Evolutionary conservation across 345 rosid genomes (phyloP).

Genomic region (Carallia pectinifolia): DNA sequence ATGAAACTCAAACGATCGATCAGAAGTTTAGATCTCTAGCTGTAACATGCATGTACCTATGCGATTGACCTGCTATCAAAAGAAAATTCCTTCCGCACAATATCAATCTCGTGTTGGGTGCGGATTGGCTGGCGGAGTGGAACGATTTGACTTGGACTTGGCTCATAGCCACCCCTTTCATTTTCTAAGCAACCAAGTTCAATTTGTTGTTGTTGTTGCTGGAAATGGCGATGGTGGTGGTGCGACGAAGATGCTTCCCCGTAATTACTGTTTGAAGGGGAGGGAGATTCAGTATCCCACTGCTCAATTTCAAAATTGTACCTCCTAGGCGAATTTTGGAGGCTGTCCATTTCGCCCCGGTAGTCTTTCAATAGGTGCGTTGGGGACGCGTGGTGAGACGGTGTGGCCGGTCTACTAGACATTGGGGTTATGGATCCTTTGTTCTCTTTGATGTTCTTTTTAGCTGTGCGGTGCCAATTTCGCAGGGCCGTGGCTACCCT

Average conservation of each 20-base stretch:
- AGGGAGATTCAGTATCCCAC: conserved; percentile 35
- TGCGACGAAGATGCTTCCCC: conserved; percentile 19
- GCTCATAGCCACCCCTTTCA: conserved; percentile 8
- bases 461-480: conserved; percentile 36
- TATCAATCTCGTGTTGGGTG: conserved; percentile 33
- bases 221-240: neutral
- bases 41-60: neutral
- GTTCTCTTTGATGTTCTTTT: conserved; percentile 23
- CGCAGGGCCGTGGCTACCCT: conserved; percentile 34
- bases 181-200: conserved; percentile 1
- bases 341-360: conserved; percentile 37
- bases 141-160: conserved; percentile 7
- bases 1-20: neutral
- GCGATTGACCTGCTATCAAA: conserved; percentile 24
- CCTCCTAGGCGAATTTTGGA: conserved; percentile 33
- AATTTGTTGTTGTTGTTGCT: neutral
- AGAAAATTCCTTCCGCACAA: conserved; percentile 36
- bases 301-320: conserved; percentile 30
- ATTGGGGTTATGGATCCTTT: conserved; percentile 25
- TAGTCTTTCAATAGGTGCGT: conserved; percentile 52
- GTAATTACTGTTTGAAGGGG: conserved; percentile 19
- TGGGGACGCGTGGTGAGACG: conserved; percentile 56
- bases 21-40: neutral
- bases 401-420: conserved; percentile 56
- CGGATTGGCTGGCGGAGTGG: neutral